These are phyloP conservation scores for Sporothrix pallida DNA, from an alignment of 2,329 filamentous ascomycete species.

Conservation along the genomic window DNA sequence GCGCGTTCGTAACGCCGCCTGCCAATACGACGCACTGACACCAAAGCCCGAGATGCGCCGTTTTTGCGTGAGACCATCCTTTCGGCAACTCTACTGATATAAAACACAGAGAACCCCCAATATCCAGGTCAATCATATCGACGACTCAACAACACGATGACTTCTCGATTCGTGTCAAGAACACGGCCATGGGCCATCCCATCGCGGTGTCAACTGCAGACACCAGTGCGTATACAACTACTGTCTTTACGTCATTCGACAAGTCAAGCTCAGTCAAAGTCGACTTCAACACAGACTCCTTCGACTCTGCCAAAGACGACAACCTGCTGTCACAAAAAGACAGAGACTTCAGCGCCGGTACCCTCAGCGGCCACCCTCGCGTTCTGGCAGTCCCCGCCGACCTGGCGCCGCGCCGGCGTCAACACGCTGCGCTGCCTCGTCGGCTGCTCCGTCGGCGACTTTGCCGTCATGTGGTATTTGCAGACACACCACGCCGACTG, in stretches of 20 bases:
- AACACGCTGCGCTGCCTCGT: conserved; percentile 62
- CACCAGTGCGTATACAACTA: background rate
- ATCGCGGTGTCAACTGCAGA: background rate
- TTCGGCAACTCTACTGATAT: background rate
- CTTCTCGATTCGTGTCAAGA: background rate
- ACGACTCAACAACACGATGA: background rate
- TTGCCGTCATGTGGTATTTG: conserved; percentile 61
- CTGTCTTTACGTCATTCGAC: background rate
- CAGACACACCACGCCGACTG: conserved; percentile 55
- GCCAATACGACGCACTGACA: too few species aligned
- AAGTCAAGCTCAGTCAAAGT: background rate
- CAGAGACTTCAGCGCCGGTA: background rate
- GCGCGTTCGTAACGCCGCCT: background rate
- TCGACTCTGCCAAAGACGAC: background rate
- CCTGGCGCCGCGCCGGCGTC: conserved; percentile 58
- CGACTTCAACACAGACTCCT: background rate
- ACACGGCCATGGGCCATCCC: background rate
- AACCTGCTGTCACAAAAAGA: background rate
- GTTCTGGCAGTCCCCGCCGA: conserved; percentile 46
- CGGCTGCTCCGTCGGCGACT: conserved; percentile 63
- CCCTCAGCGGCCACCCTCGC: background rate
- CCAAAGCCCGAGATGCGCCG: conserved; percentile 11
- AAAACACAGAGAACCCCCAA: background rate
- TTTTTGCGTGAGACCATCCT: conserved; percentile 9
- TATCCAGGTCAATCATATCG: too few species aligned